Evolutionary conservation across 805 yeast genomes (phyloP), one percentile per base, ranked within the genome.

Genomic region (Lipomyces starkeyi): DNA sequence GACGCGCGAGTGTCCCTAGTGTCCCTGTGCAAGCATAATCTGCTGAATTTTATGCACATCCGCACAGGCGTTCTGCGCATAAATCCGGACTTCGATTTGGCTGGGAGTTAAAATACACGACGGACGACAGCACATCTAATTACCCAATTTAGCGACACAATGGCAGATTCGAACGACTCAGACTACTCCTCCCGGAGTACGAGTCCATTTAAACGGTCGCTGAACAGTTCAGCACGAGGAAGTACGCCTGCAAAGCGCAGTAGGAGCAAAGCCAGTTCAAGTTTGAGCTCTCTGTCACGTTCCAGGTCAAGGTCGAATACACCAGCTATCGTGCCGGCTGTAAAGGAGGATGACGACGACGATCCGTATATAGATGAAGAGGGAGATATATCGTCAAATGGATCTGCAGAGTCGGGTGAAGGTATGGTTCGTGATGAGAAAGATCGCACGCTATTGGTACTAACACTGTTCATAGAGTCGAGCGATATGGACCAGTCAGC

Each of bases 291-390:
- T 17, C 2, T 43, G 14, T 43, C 49, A 8, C 8, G 49, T n/a
- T 43, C 56, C 11, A 11, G 56, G 34, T 53, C 56, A 25, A 53
- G 54, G 34, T 29, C 62, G 49, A 25, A 37, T 11, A 14, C 49
- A 29, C 37, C 32, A 17, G 35, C 22, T 27, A n/a, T 61, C 13
- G 49, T 40, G 37, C 40, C 52, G 11, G 62, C 17, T 8, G 6
- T 55, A 14, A 43, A 58, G n/a, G 62, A 61, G 37, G 68, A 56
- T 17, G 56, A 22, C 27, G 66, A 53, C 14, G 63, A 62, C 25
- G 37, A 47, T 25, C n/a, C 59, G 27, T 29, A 32, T 20, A 34
- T 57, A 14, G 34, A 34, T 13, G 37, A 32, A n/a, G 34, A 57
- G n/a, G 59, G 47, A 34, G 27, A 57, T 22, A 57, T 43, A 43